Percentiles rank a stretch among this genome's conserved stretches.
Evolutionary conservation across 225 moss, liverwort and hornwort genomes (phyloP).

Genomic region (Marchantia polymorpha): DNA sequence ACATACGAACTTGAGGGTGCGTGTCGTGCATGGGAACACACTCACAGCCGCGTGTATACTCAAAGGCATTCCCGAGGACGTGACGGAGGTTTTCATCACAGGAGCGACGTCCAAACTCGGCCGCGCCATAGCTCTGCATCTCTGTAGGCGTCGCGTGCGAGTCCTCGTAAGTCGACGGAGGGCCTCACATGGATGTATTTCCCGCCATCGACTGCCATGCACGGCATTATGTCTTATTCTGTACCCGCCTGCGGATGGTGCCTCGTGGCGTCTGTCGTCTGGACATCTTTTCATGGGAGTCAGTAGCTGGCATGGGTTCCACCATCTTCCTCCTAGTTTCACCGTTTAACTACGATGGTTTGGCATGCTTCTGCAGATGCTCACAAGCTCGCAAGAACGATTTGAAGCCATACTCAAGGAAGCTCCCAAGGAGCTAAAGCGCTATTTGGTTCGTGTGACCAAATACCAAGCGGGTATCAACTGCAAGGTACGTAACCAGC

Average conservation of each 20-base stretch:
- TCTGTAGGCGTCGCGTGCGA: constrained; percentile 59
- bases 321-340: too few relatives aligned
- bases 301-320: too few relatives aligned
- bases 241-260: too few relatives aligned
- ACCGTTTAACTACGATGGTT: background rate
- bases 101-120: constrained; percentile 96
- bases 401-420: constrained; percentile 64
- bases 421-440: constrained; percentile 41
- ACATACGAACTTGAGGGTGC: constrained; percentile 68
- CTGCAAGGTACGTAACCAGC: constrained; percentile 42
- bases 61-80: constrained; percentile 51
- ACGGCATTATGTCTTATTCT: background rate
- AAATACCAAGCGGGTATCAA: constrained; percentile 78
- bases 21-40: constrained; percentile 92
- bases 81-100: constrained; percentile 81
- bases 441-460: constrained; percentile 70
- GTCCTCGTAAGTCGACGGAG: constrained; percentile 53
- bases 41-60: constrained; percentile 88
- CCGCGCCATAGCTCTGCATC: constrained; percentile 82
- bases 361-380: constrained; percentile 50
- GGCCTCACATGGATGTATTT: too few relatives aligned
- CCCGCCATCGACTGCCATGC: background rate
- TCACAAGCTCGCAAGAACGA: constrained; percentile 68
- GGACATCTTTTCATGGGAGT: too few relatives aligned
- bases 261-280: too few relatives aligned